A percentile compares a stretch with the other conserved stretches of the same genome.
Evolutionary conservation across 208 protist genomes (phyloP).

Genomic region (Leishmania amazonensis): DNA sequence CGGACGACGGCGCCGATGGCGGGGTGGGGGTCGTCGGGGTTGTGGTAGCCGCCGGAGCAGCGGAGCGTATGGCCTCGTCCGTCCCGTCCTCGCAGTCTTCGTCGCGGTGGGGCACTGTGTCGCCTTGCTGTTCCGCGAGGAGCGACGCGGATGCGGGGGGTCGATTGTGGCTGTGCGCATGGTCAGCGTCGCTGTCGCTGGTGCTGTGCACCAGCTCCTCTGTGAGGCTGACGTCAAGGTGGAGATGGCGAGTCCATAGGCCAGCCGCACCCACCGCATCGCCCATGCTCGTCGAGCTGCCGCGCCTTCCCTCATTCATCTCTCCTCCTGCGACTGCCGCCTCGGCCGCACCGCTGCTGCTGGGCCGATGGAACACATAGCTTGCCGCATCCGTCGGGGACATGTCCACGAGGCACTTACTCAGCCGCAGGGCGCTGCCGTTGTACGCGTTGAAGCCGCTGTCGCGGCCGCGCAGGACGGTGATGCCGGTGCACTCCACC

Average conservation of each 20-base stretch:
- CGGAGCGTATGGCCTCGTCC: not conserved
- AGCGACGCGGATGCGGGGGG: not conserved
- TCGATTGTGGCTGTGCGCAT: conserved; percentile 3
- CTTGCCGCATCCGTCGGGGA: conserved; percentile 15
- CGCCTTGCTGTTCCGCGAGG: not conserved
- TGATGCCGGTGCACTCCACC: conserved; percentile 46
- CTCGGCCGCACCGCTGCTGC: not conserved
- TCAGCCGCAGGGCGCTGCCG: conserved; percentile 34
- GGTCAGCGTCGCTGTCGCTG: not conserved
- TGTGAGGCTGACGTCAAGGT: not conserved
- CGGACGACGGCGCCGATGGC: not conserved
- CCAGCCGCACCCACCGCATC: not conserved
- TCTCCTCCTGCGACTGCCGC: not conserved
- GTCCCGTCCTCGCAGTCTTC: not conserved
- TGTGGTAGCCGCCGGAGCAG: not conserved
- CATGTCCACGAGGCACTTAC: conserved; percentile 55
- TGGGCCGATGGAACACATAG: conserved; percentile 20
- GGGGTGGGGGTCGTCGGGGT: not conserved
- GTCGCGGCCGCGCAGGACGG: conserved; percentile 46
- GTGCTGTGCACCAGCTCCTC: not conserved
- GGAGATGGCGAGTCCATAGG: conserved; percentile 7
- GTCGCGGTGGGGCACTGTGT: not conserved
- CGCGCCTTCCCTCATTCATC: not conserved
- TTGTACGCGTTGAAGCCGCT: conserved; percentile 72
- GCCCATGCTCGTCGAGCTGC: not conserved